Base-by-base conservation (phyloP, 768 basidiomycete species). In the Panaeolus papilionaceus region DNA sequence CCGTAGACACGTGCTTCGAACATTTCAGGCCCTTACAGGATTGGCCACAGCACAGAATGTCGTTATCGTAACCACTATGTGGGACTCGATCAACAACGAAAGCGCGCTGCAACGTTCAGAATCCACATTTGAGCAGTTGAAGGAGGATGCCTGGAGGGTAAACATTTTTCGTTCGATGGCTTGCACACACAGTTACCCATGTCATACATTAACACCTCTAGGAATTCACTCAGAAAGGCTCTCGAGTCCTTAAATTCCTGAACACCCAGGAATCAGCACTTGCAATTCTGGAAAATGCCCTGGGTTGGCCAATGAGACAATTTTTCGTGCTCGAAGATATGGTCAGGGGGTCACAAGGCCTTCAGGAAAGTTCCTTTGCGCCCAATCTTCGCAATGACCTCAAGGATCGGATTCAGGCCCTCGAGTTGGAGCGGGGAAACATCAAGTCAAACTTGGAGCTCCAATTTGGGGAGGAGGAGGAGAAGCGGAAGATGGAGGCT, bases 1-100 rank as follows among this genome's bases (percentile, higher is more conserved):
- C 54, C 26, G 33, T 3, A 58, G 4, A 11, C 26, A 58, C 11
- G 54, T 58, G 6, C 54, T 58, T 10, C 8, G n/a, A 37, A 33
- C 54, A 26, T 58, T 58, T 58, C 54, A 58, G 33, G 54, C 54
- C 3, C 8, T 58, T 37, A 58, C 54, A 37, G 54, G 54, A 4
- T 0, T 58, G 3, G 26, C 9, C 54, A 37, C 54, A 14, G 54
- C 54, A 58, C 26, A 58, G 33, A 37, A 37, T 18, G 54, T 58
- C 1, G 33, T 18, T 9, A 28, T 58, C 14, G 54, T 58, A 28
- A 58, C 54, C 4, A 58, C 54, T 3, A 28, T 58, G 26, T 58
- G 54, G 54, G 28, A 58, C 16, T n/a, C 26, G 14, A 11, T 58
- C 3, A 16, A 14, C 3, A 58, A 16, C 6, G 54, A 28, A 3